These are phyloP conservation scores for Meyerozyma sp. DNA, from an alignment of 1,139 yeast genomes.

Conservation along the genomic window DNA sequence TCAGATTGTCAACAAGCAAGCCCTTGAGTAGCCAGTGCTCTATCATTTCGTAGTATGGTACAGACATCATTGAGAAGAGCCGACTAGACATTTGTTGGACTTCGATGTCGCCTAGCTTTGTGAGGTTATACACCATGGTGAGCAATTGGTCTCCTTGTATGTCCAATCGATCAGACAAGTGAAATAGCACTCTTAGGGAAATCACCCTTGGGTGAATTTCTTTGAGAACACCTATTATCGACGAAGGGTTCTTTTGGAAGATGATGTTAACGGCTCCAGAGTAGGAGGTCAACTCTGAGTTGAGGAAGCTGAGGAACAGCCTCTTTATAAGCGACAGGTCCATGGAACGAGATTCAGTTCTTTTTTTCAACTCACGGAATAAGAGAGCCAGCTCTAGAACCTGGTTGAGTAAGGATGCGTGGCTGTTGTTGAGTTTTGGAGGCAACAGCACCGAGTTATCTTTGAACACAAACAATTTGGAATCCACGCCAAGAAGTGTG, in stretches of 20 bases:
- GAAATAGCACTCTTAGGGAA: slow-evolving; percentile 52
- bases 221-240: slow-evolving; percentile 38
- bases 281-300: slow-evolving; percentile 49
- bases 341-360: slow-evolving; percentile 20
- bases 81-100: slow-evolving; percentile 38
- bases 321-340: slow-evolving; percentile 50
- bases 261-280: slow-evolving; percentile 50
- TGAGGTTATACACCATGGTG: slow-evolving; percentile 44
- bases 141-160: slow-evolving; percentile 53
- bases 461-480: slow-evolving; percentile 52
- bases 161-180: slow-evolving; percentile 31
- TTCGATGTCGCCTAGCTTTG: slow-evolving; percentile 59
- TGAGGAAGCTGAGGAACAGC: slow-evolving; percentile 57
- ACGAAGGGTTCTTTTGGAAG: slow-evolving; percentile 30
- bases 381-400: slow-evolving; percentile 73
- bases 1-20: slow-evolving; percentile 45
- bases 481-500: slow-evolving; percentile 68
- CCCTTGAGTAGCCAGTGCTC: slow-evolving; percentile 71
- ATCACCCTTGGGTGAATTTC: slow-evolving; percentile 47
- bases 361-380: slow-evolving; percentile 40
- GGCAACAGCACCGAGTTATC: slow-evolving; percentile 42
- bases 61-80: slow-evolving; percentile 45
- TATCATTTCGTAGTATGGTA: slow-evolving; percentile 60
- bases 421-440: slow-evolving; percentile 47
- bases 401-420: slow-evolving; percentile 50